Conservation (phyloP, 2,329 filamentous ascomycete genomes). For the Cladosporium phlei region DNA sequence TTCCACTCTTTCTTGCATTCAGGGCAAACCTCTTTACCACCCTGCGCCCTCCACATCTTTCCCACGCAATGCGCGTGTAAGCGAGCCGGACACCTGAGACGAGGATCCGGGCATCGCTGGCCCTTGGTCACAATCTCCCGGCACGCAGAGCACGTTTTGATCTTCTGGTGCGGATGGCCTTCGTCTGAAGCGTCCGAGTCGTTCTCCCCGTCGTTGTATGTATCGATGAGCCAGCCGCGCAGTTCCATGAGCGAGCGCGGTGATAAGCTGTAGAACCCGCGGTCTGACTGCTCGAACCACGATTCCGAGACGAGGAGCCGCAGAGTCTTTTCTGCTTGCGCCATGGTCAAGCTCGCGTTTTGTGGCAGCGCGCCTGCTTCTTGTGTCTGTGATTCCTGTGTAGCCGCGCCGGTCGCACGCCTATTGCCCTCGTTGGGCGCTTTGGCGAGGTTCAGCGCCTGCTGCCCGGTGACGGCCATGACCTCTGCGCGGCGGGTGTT, state of each 20-base stretch:
- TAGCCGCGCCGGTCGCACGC: constrained; percentile 22
- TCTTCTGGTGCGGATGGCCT: constrained; percentile 54
- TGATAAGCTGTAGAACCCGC: constrained; percentile 70
- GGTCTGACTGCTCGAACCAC: constrained; percentile 73
- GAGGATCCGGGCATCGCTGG: constrained; percentile 62
- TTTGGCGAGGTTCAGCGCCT: constrained; percentile 67
- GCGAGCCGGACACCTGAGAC: constrained; percentile 56
- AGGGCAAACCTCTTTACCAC: constrained; percentile 59
- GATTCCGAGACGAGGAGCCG: constrained; percentile 67
- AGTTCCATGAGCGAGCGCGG: constrained; percentile 81
- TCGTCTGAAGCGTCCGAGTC: constrained; percentile 43
- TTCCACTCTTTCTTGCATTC: constrained; percentile 50
- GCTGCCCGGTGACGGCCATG: constrained; percentile 73
- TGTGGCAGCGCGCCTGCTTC: too few species aligned
- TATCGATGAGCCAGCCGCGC: constrained; percentile 74
- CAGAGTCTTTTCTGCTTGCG: constrained; percentile 71
- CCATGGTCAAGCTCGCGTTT: constrained; percentile 58
- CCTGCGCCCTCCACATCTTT: constrained; percentile 65
- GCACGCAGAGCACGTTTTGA: constrained; percentile 86
- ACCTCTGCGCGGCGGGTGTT: constrained; percentile 77
- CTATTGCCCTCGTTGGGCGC: constrained; percentile 31
- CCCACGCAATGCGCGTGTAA: constrained; percentile 73
- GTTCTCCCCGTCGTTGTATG: constrained; percentile 73
- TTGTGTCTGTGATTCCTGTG: constrained; percentile 6
- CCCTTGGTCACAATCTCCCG: constrained; percentile 84